Conservation (phyloP, 305 asterid genomes). For the Fraxinus velutina region DNA sequence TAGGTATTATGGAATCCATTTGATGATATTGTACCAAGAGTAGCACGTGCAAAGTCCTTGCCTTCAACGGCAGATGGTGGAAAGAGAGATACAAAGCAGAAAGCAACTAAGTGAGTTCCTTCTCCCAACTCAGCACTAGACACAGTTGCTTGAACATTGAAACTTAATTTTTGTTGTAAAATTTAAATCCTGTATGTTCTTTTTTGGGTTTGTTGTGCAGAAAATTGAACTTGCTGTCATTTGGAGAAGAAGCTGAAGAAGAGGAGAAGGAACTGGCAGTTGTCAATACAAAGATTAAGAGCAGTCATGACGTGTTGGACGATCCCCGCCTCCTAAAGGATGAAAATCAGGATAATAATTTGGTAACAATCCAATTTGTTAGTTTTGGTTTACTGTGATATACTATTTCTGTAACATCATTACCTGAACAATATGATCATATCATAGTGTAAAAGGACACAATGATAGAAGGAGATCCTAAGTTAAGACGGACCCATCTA, state of each 20-base stretch:
- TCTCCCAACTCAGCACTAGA: slow-evolving; percentile 17
- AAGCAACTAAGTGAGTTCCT: slow-evolving; percentile 64
- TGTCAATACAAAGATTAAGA: slow-evolving; percentile 63
- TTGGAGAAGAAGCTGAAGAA: slow-evolving; percentile 99
- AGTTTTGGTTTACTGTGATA: slow-evolving; percentile 3
- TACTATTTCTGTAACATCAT: background rate
- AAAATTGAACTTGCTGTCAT: slow-evolving; percentile 87
- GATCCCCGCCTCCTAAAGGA: slow-evolving; percentile 94
- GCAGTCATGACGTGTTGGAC: slow-evolving; percentile 90
- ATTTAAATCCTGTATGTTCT: background rate
- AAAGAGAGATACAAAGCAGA: slow-evolving; percentile 51
- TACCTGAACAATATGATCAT: slow-evolving; percentile 1
- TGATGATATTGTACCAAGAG: slow-evolving; percentile 84
- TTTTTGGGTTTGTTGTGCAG: slow-evolving; percentile 37
- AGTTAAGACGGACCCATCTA: background rate
- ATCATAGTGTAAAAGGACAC: slow-evolving; percentile 5
- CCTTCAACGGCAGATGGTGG: slow-evolving; percentile 38
- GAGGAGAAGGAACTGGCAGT: slow-evolving; percentile 82
- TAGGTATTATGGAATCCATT: slow-evolving; percentile 95
- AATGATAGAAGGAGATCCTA: slow-evolving; percentile 13
- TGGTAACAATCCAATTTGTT: slow-evolving; percentile 37
- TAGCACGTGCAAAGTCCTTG: slow-evolving; percentile 38
- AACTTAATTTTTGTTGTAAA: background rate
- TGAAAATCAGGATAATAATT: slow-evolving; percentile 38
- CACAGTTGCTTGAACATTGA: slow-evolving; percentile 7